Base-by-base conservation (phyloP, 2,329 filamentous ascomycete genomes). In the Alternaria rosae region DNA sequence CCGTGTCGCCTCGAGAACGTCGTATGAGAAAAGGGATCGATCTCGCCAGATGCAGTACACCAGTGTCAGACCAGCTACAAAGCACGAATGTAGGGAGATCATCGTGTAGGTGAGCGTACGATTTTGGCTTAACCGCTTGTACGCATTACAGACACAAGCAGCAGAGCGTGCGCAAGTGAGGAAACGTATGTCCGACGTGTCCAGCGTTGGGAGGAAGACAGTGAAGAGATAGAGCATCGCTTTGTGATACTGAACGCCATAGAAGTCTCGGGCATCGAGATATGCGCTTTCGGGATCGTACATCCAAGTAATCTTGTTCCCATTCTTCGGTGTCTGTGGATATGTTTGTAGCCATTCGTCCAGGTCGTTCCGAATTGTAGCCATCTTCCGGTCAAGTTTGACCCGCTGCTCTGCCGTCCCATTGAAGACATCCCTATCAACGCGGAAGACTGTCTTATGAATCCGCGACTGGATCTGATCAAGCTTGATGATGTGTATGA, bases 41-140 rank as follows among this genome's bases (percentile, higher is more conserved):
- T 73, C 71, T 23, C 68, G 56, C 71, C 71, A 74, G n/a, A 74
- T 64, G 41, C 71, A 73, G 48, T 74, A 74, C 5, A 74, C 62
- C 5, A 74, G 44, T 11, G 71, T 74, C 52, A 74, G 35, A 0
- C 71, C 71, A 21, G 71, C 70, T 1, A 74, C 69, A 17, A 74
- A 74, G 30, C 71, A 74, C 2, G 71, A 74, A 43, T 74, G 71
- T 10, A 74, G 52, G 0, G 66, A 70, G 21, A 74, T 74, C 56
- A 73, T 74, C 15, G 71, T 74, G 58, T 72, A 73, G 0, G 71
- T 72, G 5, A 74, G 54, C 7, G 69, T 72, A 11, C 69, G 68
- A 25, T 73, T 69, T 21, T 74, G 70, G 38, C 69, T 69, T 4
- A 74, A 47, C 5, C 69, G 58, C 44, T 73, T 73, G 54, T 74